A percentile compares a stretch with the other conserved stretches of the same genome.
Evolutionary conservation across 257 asterid genomes (phyloP).

Genomic region (Ajuga chamaepitys): DNA sequence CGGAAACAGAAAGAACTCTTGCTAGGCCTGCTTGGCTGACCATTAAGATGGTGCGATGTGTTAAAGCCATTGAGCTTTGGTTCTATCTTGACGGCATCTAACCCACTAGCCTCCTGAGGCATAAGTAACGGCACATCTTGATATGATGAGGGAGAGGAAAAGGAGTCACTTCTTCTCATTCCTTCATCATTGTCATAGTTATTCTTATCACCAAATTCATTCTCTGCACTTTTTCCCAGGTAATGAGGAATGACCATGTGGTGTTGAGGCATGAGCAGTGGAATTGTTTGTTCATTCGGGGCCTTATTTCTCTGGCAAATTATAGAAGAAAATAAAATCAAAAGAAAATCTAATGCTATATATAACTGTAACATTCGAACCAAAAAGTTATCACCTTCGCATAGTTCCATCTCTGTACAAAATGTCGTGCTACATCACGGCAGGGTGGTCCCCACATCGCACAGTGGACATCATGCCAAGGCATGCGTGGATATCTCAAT

Average conservation of each 20-base stretch:
- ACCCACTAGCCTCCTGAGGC: constrained; percentile 81
- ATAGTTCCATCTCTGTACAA: constrained; percentile 95
- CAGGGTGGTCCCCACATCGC: constrained; percentile 98
- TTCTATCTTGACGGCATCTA: constrained; percentile 40
- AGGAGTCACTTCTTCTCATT: constrained; percentile 42
- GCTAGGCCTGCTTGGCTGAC: constrained; percentile 50
- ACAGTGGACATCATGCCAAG: constrained; percentile 98
- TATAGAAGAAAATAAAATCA: constrained; percentile 21
- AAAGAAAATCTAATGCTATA: neutral
- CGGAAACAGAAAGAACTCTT: constrained; percentile 68
- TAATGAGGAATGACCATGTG: constrained; percentile 99
- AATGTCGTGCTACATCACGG: constrained; percentile 92
- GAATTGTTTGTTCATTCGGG: constrained; percentile 75
- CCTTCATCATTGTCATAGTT: constrained; percentile 21
- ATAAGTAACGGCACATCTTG: constrained; percentile 90
- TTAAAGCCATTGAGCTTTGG: constrained; percentile 35
- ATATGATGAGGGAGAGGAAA: constrained; percentile 58
- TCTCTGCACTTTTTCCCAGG: constrained; percentile 54
- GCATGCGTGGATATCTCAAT: constrained; percentile 82
- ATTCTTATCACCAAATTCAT: constrained; percentile 26
- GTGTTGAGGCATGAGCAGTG: constrained; percentile 93
- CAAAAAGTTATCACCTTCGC: constrained; percentile 57
- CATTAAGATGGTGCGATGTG: constrained; percentile 33
- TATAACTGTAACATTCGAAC: neutral
- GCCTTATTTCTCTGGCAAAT: constrained; percentile 84